phyloP scores from a whole-genome alignment of 2,329 filamentous ascomycete genomes.

The Scedosporium dehoogii region DNA sequence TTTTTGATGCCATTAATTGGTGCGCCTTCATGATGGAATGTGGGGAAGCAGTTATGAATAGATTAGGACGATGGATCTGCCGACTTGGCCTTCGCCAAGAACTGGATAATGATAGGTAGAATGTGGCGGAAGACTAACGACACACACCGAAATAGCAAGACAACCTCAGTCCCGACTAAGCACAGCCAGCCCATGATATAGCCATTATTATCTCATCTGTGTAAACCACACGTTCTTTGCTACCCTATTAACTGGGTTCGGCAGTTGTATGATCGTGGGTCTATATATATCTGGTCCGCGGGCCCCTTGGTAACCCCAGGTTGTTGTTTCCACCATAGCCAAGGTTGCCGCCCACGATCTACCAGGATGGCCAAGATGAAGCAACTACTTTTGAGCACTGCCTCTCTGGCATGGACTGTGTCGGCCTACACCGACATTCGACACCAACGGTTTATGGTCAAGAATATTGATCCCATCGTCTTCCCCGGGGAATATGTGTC shows the following conservation, averaged over 20 bases:
- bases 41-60: not conserved
- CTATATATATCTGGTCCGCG: not conserved
- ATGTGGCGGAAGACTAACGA: no score
- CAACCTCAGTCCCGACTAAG: no score
- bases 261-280: not conserved
- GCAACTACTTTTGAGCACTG: not conserved
- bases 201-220: not conserved
- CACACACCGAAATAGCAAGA: no score
- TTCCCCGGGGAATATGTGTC: slow-evolving; percentile 22
- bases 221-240: not conserved
- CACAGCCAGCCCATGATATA: not conserved
- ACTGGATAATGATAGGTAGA: not conserved
- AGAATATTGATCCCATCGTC: slow-evolving; percentile 24
- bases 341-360: not conserved
- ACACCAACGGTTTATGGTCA: slow-evolving; percentile 19
- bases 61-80: not conserved
- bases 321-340: not conserved
- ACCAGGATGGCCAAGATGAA: not conserved
- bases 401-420: not conserved
- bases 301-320: not conserved
- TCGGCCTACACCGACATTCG: slow-evolving; percentile 16
- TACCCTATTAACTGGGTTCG: not conserved
- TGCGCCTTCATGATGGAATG: not conserved
- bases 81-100: not conserved
- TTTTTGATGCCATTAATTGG: not conserved